Base-by-base conservation (phyloP, 1,284 basidiomycete species). In the Irpex sp. region DNA sequence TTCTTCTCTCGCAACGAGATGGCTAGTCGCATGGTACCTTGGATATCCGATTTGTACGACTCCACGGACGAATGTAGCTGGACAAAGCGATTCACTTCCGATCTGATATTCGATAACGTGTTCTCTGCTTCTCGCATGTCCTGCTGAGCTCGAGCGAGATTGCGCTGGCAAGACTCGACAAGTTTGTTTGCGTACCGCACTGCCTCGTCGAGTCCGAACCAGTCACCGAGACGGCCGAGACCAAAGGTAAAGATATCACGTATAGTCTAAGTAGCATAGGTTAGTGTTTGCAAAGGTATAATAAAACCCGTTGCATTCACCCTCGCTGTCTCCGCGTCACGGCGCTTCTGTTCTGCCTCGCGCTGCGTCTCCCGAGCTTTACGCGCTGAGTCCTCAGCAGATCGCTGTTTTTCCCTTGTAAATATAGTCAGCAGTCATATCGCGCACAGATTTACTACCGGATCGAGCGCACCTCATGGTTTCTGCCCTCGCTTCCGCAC, bases 231-330 rank as follows among this genome's bases (percentile, higher is more conserved):
- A 7, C 46, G 37, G 3, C 58, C 58, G 17, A 59, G 46, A 7
- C 58, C 58, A 21, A 59, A 21, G 8, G 58, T 59, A 26, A 59
- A 59, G 7, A 59, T 59, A 26, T 59, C 58, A 11, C 58, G 39
- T 13, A 55, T 55, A 9, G 31, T 21, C 53, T 55, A 35, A 33
- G 19, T 26, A 55, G 53, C 9, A 9, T 11, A 21, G 33, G 33
- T 55, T 13, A 33, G 53, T 8, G n/a, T 17, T 13, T 17, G 11
- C n/a, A n/a, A n/a, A 51, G 15, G 11, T 17, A 35, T 31, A 26
- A 26, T 11, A 35, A 35, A 3, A 13, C 15, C 11, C 21, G 53
- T 13, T 8, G n/a, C n/a, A 15, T 3, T 13, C n/a, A 55, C 53
- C n/a, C 53, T 31, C 1, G 26, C 53, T 15, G 33, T 55, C n/a